Evolutionary conservation across 2,329 filamentous ascomycete genomes (phyloP).

Genomic region (Trichoderma lentiforme): DNA sequence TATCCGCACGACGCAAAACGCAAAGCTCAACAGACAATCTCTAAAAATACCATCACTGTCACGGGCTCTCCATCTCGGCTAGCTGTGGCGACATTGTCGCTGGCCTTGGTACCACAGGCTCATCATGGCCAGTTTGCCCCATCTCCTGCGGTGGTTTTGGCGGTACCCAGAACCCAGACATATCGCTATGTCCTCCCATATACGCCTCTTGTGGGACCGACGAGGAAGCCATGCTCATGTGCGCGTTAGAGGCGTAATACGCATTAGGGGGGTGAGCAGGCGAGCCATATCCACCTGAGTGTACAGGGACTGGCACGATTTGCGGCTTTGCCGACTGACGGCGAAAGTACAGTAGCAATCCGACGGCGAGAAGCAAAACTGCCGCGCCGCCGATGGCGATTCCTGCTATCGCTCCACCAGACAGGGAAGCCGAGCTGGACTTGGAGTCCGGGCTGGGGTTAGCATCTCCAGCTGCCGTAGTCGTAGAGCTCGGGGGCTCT

Average conservation of each 20-base stretch:
- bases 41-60: not conserved
- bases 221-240: slow-evolving; percentile 13
- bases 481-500: not conserved
- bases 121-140: not conserved
- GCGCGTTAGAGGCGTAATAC: slow-evolving; percentile 10
- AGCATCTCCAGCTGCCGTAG: not conserved
- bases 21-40: not conserved
- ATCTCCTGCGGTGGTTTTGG: slow-evolving; percentile 18
- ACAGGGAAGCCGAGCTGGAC: slow-evolving; percentile 1
- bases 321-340: slow-evolving; percentile 14
- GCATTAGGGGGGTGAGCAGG: slow-evolving; percentile 9
- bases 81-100: slow-evolving; percentile 10
- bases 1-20: not conserved
- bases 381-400: slow-evolving; percentile 27
- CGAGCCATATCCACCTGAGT: not conserved
- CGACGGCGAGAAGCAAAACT: slow-evolving; percentile 23
- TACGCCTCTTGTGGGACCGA: slow-evolving; percentile 16
- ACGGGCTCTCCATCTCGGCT: slow-evolving; percentile 22
- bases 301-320: slow-evolving; percentile 11
- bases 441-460: not conserved
- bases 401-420: slow-evolving; percentile 25
- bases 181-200: not conserved
- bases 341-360: slow-evolving; percentile 20
- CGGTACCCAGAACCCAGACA: slow-evolving; percentile 14
- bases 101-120: not conserved